These are phyloP conservation scores for Kluyveromyces sp. DNA, from an alignment of 1,139 yeast genomes.

Conservation along the genomic window DNA sequence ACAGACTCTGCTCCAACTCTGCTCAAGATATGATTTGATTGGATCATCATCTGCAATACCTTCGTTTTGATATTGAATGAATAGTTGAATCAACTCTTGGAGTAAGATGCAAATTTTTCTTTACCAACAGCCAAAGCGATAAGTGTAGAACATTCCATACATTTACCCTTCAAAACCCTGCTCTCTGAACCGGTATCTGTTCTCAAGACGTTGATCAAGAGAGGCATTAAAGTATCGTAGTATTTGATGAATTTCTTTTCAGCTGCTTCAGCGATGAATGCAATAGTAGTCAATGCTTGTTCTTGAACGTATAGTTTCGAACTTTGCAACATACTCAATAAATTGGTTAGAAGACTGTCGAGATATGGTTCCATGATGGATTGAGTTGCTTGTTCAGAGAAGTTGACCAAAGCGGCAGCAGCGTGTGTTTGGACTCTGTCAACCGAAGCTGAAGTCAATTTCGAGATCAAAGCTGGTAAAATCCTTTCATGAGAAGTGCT, in stretches of 20 bases:
- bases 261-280: constrained; percentile 98
- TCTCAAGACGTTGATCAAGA: constrained; percentile 68
- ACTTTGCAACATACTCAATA: constrained; percentile 68
- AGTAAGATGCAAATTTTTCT: constrained; percentile 74
- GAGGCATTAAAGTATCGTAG: constrained; percentile 91
- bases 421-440: constrained; percentile 97
- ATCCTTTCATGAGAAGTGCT: constrained; percentile 69
- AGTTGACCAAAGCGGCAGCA: constrained; percentile 95
- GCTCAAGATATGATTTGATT: constrained; percentile 76
- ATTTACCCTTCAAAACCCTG: constrained; percentile 78
- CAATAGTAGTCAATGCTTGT: constrained; percentile 92
- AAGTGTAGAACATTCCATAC: constrained; percentile 90
- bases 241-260: constrained; percentile 81
- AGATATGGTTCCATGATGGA: constrained; percentile 84
- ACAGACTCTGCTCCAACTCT: constrained; percentile 95
- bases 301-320: constrained; percentile 94
- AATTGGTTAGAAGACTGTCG: constrained; percentile 66
- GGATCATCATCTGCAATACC: constrained; percentile 65
- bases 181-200: constrained; percentile 76
- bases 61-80: constrained; percentile 64
- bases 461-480: constrained; percentile 81
- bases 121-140: constrained; percentile 96
- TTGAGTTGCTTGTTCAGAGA: constrained; percentile 85
- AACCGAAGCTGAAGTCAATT: constrained; percentile 59
- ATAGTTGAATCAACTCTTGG: constrained; percentile 67